These are phyloP conservation scores for Fraxinus sp. DNA, from an alignment of 305 asterid species.

Conservation along the genomic window DNA sequence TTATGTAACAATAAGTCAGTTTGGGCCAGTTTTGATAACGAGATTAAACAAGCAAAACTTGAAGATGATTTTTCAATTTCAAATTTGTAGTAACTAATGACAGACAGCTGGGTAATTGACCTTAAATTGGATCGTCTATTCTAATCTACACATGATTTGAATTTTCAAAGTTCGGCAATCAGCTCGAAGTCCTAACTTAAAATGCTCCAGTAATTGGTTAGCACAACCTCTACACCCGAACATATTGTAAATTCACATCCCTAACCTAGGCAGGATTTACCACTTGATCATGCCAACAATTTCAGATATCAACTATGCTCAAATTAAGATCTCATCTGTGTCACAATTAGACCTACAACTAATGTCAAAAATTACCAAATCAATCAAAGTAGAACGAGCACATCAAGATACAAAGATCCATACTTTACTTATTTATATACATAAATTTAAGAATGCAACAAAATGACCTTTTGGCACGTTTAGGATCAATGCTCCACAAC, in stretches of 20 bases:
- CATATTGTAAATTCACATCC: neutral
- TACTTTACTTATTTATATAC: neutral
- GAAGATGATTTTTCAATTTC: neutral
- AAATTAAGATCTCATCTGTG: neutral
- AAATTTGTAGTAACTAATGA: neutral
- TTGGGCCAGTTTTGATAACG: neutral
- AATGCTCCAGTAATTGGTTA: neutral
- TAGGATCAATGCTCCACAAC: conserved; percentile 84
- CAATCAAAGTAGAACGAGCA: neutral
- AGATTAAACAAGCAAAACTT: neutral
- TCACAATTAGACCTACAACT: neutral
- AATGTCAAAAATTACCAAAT: neutral
- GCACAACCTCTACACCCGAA: neutral
- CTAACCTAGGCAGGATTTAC: neutral
- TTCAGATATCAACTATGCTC: neutral
- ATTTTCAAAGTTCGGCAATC: neutral
- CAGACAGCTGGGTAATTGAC: neutral
- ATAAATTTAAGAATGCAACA: neutral
- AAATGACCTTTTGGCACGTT: conserved; percentile 77
- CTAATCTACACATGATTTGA: neutral
- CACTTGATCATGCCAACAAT: neutral
- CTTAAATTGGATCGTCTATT: neutral
- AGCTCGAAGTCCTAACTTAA: neutral
- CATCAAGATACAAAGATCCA: neutral
- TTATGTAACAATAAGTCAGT: neutral